Evolutionary conservation across 2,329 filamentous ascomycete genomes (phyloP), one percentile per base, ranked within the genome.

Genomic region (Colletotrichum sp.): DNA sequence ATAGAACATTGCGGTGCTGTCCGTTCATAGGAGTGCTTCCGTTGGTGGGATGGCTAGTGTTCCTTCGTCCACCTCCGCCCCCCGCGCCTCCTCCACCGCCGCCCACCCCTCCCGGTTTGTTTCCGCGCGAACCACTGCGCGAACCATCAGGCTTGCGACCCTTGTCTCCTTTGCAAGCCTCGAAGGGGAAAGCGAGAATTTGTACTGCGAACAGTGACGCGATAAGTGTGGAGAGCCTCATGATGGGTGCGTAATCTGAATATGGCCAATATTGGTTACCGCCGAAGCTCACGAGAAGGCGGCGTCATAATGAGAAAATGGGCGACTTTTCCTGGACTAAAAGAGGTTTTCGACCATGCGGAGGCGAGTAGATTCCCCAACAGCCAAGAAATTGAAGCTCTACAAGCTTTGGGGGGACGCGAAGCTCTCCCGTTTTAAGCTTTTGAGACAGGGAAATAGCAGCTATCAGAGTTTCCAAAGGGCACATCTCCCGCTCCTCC

Each of bases 1-100:
- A 75, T 3, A 75, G 16, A 13, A 75, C 4, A 36, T 65, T 75
- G 26, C 73, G 73, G 21, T 69, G 66, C 32, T 28, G 66, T 21
- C 21, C 48, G 10, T 36, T 36, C 12, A 16, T 21, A 26, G 34
- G 24, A 26, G 21, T 43, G 13, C 32, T 63, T 24, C 10, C 34
- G 9, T 63, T 43, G 7, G 43, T 52, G 43, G 43, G n/a, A 52
- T 52, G 43, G 43, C 43, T 52, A 10, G 43, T n/a, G 43, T 52
- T 52, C 10, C 43, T 13, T 21, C 43, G 43, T 52, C 43, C 43
- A 14, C 43, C 43, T 52, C 43, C 43, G 43, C 10, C 43, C n/a
- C n/a, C 43, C n/a, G 43, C 43, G 43, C 43, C 43, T 52, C 43
- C 43, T 52, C 43, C 16, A 21, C n/a, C 43, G 12, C 55, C 26